A percentile compares a stretch with the other conserved stretches of the same genome.
These are phyloP conservation scores for Allium fistulosum DNA, from an alignment of 106 monocot genomes.

Conservation along the genomic window DNA sequence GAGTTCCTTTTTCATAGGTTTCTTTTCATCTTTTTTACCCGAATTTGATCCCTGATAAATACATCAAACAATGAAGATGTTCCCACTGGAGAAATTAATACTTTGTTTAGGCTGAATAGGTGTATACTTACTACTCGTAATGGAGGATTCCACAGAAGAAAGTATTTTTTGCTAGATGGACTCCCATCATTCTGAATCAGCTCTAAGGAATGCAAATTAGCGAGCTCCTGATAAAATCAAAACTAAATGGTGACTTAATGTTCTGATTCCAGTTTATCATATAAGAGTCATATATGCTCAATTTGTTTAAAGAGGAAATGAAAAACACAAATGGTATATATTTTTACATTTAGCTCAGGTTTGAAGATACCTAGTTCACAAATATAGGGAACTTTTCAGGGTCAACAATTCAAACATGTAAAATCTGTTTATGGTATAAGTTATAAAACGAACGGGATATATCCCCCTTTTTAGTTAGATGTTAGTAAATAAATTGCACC, in stretches of 20 bases:
- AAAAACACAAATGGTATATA: no score
- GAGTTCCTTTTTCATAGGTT: constrained; percentile 11
- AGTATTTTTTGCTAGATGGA: constrained; percentile 71
- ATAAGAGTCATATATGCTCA: no score
- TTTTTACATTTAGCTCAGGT: no score
- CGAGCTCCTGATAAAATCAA: constrained; percentile 47
- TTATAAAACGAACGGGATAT: no score
- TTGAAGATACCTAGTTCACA: no score
- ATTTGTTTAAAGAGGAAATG: no score
- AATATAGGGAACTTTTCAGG: no score
- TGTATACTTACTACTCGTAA: constrained; percentile 18
- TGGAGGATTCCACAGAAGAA: constrained; percentile 93
- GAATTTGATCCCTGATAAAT: constrained; percentile 19
- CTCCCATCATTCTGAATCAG: constrained; percentile 88
- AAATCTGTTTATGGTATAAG: no score
- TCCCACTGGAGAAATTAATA: background rate
- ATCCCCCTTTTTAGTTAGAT: no score
- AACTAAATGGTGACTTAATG: background rate
- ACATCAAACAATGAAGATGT: constrained; percentile 5
- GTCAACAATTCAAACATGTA: no score
- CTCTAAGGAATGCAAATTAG: constrained; percentile 53
- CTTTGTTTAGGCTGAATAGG: background rate
- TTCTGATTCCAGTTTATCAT: no score
- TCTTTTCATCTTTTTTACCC: constrained; percentile 7
- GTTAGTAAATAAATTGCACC: no score